phyloP scores from a whole-genome alignment of 1,284 basidiomycete species.

The Moniliophthora roreri region DNA sequence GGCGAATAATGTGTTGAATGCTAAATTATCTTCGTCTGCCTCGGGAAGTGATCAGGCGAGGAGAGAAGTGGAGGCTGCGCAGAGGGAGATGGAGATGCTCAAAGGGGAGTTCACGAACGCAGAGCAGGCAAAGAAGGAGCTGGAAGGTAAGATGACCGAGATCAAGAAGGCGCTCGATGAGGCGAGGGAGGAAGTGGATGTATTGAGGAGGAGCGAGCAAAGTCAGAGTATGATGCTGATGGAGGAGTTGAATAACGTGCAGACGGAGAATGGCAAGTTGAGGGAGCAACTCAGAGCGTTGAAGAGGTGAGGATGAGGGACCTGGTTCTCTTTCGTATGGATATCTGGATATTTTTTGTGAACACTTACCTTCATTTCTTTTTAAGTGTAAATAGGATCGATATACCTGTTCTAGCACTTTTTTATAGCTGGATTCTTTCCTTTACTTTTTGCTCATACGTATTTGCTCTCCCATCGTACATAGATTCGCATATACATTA shows the following conservation, averaged over 20 bases:
- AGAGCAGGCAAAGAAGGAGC: slow-evolving; percentile 53
- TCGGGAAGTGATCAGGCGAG: too few relatives aligned
- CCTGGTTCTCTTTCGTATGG: not conserved
- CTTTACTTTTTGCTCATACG: slow-evolving; percentile 1
- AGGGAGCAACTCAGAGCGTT: slow-evolving; percentile 65
- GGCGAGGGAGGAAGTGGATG: slow-evolving; percentile 52
- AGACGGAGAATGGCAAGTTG: slow-evolving; percentile 71
- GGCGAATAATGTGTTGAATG: slow-evolving; percentile 74
- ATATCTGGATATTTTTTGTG: too few relatives aligned
- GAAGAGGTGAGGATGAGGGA: slow-evolving; percentile 39
- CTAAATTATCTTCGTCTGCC: slow-evolving; percentile 70
- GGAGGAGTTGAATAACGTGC: slow-evolving; percentile 77
- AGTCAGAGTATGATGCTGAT: slow-evolving; percentile 69
- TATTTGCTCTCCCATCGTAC: not conserved
- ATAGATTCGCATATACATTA: not conserved
- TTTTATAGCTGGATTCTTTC: not conserved
- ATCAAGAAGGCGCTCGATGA: slow-evolving; percentile 39
- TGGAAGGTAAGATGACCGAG: slow-evolving; percentile 51
- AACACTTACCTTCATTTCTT: too few relatives aligned
- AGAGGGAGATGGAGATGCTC: too few relatives aligned
- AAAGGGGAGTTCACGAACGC: slow-evolving; percentile 22
- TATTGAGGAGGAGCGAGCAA: slow-evolving; percentile 66
- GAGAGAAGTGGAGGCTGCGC: too few relatives aligned
- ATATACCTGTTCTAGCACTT: too few relatives aligned
- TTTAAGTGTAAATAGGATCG: too few relatives aligned